Base-by-base conservation (phyloP, 2,329 filamentous ascomycete species). In the Zymoseptoria tritici region DNA sequence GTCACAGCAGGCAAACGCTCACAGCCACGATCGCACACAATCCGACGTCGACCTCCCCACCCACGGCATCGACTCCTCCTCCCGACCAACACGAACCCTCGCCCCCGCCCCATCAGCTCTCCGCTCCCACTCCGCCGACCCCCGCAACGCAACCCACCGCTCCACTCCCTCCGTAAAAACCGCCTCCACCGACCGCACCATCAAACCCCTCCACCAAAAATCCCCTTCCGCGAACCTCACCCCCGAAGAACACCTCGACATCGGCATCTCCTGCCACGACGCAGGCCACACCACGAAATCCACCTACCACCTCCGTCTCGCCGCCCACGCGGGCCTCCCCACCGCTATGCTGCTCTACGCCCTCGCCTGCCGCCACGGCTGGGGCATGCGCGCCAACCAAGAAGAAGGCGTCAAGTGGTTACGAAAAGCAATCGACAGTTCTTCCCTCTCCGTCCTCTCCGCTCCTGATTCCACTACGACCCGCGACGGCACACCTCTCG, bases 301-400 rank as follows among this genome's bases (percentile, higher is more conserved):
- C 0, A 97, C 94, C 0, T 99, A 97, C 71, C 94, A 99, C 72
- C 82, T 99, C 52, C 88, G 94, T 36, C 84, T 96, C 61, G 94
- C 94, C 3, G 93, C 94, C 0, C 86, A 87, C 67, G 87, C 90
- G 59, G 90, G 91, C 53, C 84, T 96, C 60, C 90, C 94, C 0
- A 96, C 93, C 0, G 94, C 88, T 21, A 99, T 99, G 94, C 83
- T 99, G 11, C 81, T 97, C 31, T 99, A 97, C 74, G 94, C 93
- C 4, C 81, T 99, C 42, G 94, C 94, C 9, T 97, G 93, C 71
- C 85, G 94, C 55, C 94, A 99, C 72, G 94, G 94, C 54, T 99
- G 94, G 94, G 94, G 94, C 19, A 97, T 97, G 90, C 87, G 92
- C 9, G 84, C 91, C 7, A 97, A 96, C 73, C 91, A 91, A 70